Base-by-base conservation (phyloP, 495 filamentous ascomycete genomes). In the Podospora appendiculata region DNA sequence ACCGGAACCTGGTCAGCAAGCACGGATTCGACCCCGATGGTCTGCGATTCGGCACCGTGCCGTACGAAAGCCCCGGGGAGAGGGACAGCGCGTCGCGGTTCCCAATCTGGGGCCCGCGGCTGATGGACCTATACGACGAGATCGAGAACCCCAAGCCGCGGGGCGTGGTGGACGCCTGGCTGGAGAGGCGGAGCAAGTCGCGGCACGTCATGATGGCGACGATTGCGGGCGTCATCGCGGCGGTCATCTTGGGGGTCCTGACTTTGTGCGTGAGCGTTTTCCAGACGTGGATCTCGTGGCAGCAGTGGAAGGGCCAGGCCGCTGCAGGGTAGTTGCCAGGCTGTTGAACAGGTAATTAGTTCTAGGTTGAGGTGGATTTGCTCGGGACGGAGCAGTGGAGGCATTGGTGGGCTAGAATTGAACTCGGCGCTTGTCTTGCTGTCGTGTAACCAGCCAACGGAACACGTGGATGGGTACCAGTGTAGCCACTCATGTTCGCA, bases 131-230 rank as follows among this genome's bases (percentile, higher is more conserved):
- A n/a, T 64, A 69, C 41, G 62, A 70, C 19, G 70, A 71, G 50
- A 41, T 71, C 10, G 61, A 69, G 39, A 69, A 70, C 40, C 70
- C 70, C 44, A 66, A 58, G 19, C 67, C 70, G 12, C 57, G 70
- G 12, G 59, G 69, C 3, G 8, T n/a, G 14, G 11, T 71, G 8
- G 59, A 67, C 42, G 61, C 56, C 40, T 71, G 67, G 69, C 55
- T 73, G 50, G 65, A 73, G 54, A 51, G 69, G 17, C 61, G 58
- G 51, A 71, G 66, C 48, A 64, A 65, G 17, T 62, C 64, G 1
- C 61, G 69, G 33, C 67, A 71, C 51, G 55, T 71, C 4, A 73
- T 73, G 69, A 58, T 70, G 57, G 70, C 64, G 8, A 71, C 69
- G 0, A 43, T 73, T 2, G 56, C 55, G 36, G 70, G 70, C 3